Conservation (phyloP, 176 grass and related monocot species). For the Ananas comosus region DNA sequence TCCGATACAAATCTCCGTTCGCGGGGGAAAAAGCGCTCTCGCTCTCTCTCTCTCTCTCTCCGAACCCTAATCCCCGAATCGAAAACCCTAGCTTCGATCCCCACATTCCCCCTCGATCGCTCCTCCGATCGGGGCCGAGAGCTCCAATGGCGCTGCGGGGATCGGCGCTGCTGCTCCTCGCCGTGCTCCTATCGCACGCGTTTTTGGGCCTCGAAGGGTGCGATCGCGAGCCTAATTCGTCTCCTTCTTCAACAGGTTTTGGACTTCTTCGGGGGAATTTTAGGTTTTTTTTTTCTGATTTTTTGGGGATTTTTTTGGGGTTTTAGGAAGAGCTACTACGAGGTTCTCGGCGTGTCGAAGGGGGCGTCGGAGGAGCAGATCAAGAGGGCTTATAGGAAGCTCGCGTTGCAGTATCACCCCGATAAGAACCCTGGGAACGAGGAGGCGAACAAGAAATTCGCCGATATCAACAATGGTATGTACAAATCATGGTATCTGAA, state of each 20-base stretch:
- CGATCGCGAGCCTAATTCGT: background rate
- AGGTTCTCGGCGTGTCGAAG: conserved; percentile 80
- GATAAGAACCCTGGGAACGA: conserved; percentile 92
- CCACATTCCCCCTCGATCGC: background rate
- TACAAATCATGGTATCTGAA: background rate
- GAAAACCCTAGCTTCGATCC: background rate
- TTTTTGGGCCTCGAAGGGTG: conserved; percentile 26
- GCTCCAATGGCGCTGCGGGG: conserved; percentile 29
- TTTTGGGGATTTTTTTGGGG: conserved; percentile 1
- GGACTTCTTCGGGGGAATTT: background rate
- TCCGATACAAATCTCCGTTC: background rate
- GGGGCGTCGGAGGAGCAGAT: conserved; percentile 95
- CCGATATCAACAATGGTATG: conserved; percentile 94
- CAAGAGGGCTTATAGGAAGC: conserved; percentile 95
- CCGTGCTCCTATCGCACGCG: conserved; percentile 18
- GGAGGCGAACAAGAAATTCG: conserved; percentile 82
- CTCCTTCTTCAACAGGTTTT: background rate
- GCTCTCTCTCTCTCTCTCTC: too few species aligned
- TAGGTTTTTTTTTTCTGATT: background rate
- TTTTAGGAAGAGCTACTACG: conserved; percentile 90
- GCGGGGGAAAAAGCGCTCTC: background rate
- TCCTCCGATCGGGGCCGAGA: background rate
- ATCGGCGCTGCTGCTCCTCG: conserved; percentile 27
- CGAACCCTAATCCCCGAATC: background rate
- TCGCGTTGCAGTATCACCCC: conserved; percentile 93